Conservation (phyloP, 208 protist genomes). For the Leishmania turanica region DNA sequence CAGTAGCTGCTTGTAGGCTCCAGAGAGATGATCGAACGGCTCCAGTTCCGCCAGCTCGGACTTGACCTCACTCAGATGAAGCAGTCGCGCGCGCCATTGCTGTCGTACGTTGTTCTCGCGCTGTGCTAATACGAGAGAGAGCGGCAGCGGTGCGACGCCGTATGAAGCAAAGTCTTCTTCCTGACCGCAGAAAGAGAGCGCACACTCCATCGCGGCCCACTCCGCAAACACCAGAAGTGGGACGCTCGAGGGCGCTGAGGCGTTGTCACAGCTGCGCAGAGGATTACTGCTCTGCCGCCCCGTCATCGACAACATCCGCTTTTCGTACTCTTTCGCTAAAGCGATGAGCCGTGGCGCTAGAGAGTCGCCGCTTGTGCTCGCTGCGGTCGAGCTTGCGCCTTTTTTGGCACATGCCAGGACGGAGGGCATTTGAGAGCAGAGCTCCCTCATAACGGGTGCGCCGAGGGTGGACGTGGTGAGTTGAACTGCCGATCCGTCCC, state of each 20-base stretch:
- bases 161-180: slow-evolving; percentile 36
- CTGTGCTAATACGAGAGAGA: neutral
- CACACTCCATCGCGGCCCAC: slow-evolving; percentile 44
- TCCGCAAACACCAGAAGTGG: slow-evolving; percentile 53
- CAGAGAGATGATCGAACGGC: slow-evolving; percentile 9
- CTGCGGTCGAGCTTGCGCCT: neutral
- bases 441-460: slow-evolving; percentile 7
- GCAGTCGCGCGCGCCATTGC: slow-evolving; percentile 16
- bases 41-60: slow-evolving; percentile 29
- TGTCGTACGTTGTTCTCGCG: slow-evolving; percentile 15
- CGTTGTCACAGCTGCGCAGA: neutral
- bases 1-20: slow-evolving; percentile 12
- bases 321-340: slow-evolving; percentile 24
- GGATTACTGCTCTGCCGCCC: slow-evolving; percentile 16
- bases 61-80: slow-evolving; percentile 27
- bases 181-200: slow-evolving; percentile 28
- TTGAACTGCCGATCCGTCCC: slow-evolving; percentile 10
- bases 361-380: neutral
- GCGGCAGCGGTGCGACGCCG: slow-evolving; percentile 11
- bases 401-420: neutral
- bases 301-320: slow-evolving; percentile 2
- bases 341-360: slow-evolving; percentile 7
- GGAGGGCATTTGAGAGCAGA: slow-evolving; percentile 22
- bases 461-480: slow-evolving; percentile 19
- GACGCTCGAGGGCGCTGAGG: slow-evolving; percentile 5